Evolutionary conservation across 2,329 filamentous ascomycete genomes (phyloP).

Genomic region (Pseudovirgaria hyperparasitica): DNA sequence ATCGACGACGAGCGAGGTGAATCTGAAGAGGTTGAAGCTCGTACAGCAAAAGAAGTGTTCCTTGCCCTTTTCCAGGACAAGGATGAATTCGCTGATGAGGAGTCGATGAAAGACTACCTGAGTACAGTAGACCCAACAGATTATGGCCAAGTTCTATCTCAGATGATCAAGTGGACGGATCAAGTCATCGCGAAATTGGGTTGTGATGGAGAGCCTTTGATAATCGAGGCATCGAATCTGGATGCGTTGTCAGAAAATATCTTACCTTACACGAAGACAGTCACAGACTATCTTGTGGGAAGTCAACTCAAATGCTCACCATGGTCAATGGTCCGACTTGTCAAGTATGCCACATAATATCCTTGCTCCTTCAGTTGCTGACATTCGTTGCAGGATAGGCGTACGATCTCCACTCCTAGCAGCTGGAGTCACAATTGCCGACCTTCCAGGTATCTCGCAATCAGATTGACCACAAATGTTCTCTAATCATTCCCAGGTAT

Average conservation of each 20-base stretch:
- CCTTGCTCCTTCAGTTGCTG: background rate
- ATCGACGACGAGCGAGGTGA: too few relatives aligned
- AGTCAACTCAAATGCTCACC: slow-evolving; percentile 8
- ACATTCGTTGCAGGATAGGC: slow-evolving; percentile 1
- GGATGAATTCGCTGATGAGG: too few relatives aligned
- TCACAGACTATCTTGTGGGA: slow-evolving; percentile 5
- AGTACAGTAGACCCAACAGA: too few relatives aligned
- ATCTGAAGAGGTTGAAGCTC: too few relatives aligned
- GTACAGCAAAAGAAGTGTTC: too few relatives aligned
- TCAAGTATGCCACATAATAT: slow-evolving; percentile 4
- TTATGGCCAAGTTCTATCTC: too few relatives aligned
- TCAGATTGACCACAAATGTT: background rate
- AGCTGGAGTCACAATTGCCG: slow-evolving; percentile 8
- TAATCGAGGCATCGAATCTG: too few relatives aligned
- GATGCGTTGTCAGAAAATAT: slow-evolving; percentile 6
- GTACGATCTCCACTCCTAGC: slow-evolving; percentile 6
- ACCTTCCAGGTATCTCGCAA: slow-evolving; percentile 7
- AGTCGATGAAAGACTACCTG: too few relatives aligned
- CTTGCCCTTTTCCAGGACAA: too few relatives aligned
- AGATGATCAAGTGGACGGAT: too few relatives aligned
- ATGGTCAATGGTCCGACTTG: slow-evolving; percentile 12
- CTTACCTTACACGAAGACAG: slow-evolving; percentile 8
- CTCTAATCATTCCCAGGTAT: background rate
- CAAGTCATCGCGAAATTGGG: too few relatives aligned
- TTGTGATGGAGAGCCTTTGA: too few relatives aligned